phyloP scores from a whole-genome alignment of 1,284 basidiomycete species.

The Ustilago esculenta region DNA sequence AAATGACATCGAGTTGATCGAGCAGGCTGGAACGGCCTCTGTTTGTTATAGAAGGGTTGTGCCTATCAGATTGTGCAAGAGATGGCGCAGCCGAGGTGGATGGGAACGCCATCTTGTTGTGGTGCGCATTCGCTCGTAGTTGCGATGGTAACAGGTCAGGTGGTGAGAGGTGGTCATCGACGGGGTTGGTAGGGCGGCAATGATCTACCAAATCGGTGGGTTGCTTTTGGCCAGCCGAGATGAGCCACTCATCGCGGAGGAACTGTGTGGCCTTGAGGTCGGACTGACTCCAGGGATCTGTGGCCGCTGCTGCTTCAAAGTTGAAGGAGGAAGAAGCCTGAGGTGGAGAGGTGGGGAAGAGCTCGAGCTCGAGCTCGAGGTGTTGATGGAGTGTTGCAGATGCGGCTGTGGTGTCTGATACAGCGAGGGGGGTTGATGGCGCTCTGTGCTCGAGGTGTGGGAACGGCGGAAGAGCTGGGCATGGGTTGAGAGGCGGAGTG shows the following conservation, averaged over 20 bases:
- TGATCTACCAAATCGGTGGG: slow-evolving; percentile 14
- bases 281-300: slow-evolving; percentile 18
- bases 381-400: slow-evolving; percentile 2
- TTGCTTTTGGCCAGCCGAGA: slow-evolving; percentile 28
- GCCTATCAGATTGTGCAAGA: not conserved
- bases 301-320: slow-evolving; percentile 10
- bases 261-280: slow-evolving; percentile 17
- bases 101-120: not conserved
- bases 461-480: not conserved
- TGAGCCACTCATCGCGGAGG: slow-evolving; percentile 30
- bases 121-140: no score
- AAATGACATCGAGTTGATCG: slow-evolving; percentile 34
- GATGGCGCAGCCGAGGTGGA: not conserved
- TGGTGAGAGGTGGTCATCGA: not conserved
- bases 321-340: slow-evolving; percentile 14
- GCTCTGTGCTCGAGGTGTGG: slow-evolving; percentile 6
- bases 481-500: not conserved
- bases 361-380: slow-evolving; percentile 31
- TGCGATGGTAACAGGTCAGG: no score
- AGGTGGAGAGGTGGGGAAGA: not conserved
- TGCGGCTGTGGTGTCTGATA: slow-evolving; percentile 2
- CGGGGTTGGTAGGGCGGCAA: not conserved
- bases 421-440: no score
- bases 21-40: slow-evolving; percentile 21
- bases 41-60: not conserved